These are phyloP conservation scores for Yarrowia sp. DNA, from an alignment of 805 yeast genomes.

Conservation along the genomic window DNA sequence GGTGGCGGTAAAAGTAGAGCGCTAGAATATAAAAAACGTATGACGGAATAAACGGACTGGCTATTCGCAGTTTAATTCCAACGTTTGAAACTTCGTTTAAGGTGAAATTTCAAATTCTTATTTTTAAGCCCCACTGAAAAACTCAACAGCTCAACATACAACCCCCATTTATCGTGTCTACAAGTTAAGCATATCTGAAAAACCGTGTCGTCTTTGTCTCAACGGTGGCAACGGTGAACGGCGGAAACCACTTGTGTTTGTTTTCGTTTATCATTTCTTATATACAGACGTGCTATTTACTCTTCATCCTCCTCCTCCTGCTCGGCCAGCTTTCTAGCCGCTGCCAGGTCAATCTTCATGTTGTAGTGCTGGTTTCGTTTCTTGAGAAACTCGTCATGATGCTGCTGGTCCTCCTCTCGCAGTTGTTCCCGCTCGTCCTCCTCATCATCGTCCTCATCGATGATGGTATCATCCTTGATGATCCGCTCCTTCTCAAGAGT, in stretches of 20 bases:
- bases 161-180: neutral
- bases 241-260: neutral
- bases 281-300: neutral
- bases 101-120: no score
- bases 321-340: slow-evolving; percentile 32
- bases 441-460: slow-evolving; percentile 28
- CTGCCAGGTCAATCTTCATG: slow-evolving; percentile 39
- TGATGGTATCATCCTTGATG: slow-evolving; percentile 7
- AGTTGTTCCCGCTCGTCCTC: slow-evolving; percentile 35
- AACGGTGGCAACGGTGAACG: slow-evolving; percentile 6
- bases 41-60: no score
- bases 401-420: slow-evolving; percentile 40
- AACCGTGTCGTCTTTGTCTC: no score
- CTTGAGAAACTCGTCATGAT: slow-evolving; percentile 60
- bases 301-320: slow-evolving; percentile 36
- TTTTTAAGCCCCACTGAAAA: no score
- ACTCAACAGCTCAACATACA: neutral
- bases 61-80: neutral
- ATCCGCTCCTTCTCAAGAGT: slow-evolving; percentile 35
- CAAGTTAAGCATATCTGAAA: neutral
- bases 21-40: no score
- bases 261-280: neutral
- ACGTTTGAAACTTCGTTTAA: no score
- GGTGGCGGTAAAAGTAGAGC: no score
- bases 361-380: slow-evolving; percentile 80